Conservation (phyloP, 148 eudicot species). For the Hydrangea macrophylla region DNA sequence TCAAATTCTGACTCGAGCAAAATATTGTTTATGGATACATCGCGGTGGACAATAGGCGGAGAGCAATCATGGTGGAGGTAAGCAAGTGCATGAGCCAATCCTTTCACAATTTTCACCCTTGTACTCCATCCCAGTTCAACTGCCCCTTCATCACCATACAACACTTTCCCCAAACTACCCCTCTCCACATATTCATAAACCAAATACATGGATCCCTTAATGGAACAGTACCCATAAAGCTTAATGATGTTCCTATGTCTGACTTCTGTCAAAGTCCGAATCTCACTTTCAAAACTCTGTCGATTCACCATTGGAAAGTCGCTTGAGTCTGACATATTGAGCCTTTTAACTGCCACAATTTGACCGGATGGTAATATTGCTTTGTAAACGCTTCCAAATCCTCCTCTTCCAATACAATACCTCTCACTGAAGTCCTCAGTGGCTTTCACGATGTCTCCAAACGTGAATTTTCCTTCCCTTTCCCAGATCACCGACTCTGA, state of each 20-base stretch:
- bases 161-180: slow-evolving; percentile 64
- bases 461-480: slow-evolving; percentile 59
- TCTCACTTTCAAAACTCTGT: slow-evolving; percentile 72
- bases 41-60: slow-evolving; percentile 80
- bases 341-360: slow-evolving; percentile 68
- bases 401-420: slow-evolving; percentile 80
- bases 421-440: slow-evolving; percentile 62
- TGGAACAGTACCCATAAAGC: slow-evolving; percentile 64
- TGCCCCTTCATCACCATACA: slow-evolving; percentile 39
- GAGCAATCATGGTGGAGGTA: slow-evolving; percentile 81
- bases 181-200: slow-evolving; percentile 72
- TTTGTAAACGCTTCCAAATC: slow-evolving; percentile 72
- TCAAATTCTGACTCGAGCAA: slow-evolving; percentile 60
- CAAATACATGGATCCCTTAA: slow-evolving; percentile 46
- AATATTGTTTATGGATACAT: slow-evolving; percentile 65
- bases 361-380: slow-evolving; percentile 53
- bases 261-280: slow-evolving; percentile 58
- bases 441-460: slow-evolving; percentile 54
- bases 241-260: slow-evolving; percentile 81
- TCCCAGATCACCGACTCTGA: slow-evolving; percentile 64
- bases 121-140: slow-evolving; percentile 50
- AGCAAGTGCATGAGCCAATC: slow-evolving; percentile 79
- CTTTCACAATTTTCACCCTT: slow-evolving; percentile 57
- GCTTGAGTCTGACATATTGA: slow-evolving; percentile 51
- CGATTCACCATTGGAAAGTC: slow-evolving; percentile 39